Evolutionary conservation across 2,329 filamentous ascomycete species (phyloP), one percentile per base, ranked within the genome.

Genomic region (Paradendryphiella salina): DNA sequence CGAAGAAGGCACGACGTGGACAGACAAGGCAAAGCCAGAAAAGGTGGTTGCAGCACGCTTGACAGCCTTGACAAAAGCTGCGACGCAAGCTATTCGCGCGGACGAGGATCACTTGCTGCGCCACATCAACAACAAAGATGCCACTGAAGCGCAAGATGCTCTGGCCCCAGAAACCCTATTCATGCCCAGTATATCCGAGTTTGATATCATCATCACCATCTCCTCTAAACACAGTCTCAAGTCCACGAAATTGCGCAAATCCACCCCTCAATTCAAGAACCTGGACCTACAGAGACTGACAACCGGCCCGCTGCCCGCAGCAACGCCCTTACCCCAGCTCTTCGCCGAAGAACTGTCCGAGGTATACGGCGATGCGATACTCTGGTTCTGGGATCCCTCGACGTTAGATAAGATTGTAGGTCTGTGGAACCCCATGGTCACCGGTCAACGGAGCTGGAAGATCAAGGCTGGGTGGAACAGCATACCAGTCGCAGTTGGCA

Each of bases 1-100:
- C 63, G 75, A 77, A 4, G 88, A 87, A 29, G 94, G 94, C 3
- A 84, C 86, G 7, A 87, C 87, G 0, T 97, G 90, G 81, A 96
- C 88, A 0, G 82, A 90, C 42, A 81, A 82, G 46, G 77, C 73
- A 13, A 73, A 79, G 29, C 92, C 93, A 0, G 84, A 87, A 10
- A 92, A 89, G 70, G 89, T 97, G 40, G 84, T 93, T 21, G 93
- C 92, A 10, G 84, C 86, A 11, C 85, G 94, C 32, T 88, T 97
- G 82, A 91, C 88, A 0, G 84, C 83, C 3, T 79, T 99, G 1
- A 90, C 93, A 5, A 86, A 87, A 60, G 88, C 90, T 2, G 90
- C 90, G 9, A 65, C 77, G 1, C 63, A 60, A 6, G 63, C 59
- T 14, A 28, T 89, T 11, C 81, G 78, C 40, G 73, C 77, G 9